Base-by-base conservation (phyloP, 768 basidiomycete genomes). In the Rhodotorula paludigena region DNA sequence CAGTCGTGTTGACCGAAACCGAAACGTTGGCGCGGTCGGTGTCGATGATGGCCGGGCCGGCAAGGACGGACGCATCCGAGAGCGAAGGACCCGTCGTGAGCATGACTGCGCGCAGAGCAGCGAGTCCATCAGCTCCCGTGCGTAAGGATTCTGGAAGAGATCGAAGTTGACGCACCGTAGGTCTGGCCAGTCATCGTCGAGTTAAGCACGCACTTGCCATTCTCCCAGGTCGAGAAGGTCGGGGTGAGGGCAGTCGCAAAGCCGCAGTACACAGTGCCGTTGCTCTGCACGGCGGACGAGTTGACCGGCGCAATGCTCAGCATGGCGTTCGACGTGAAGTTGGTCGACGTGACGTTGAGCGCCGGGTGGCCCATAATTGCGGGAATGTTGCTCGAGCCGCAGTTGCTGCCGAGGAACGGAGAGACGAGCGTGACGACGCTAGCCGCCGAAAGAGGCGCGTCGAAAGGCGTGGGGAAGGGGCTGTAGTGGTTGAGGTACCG, bases 361-460 rank as follows among this genome's bases (percentile, higher is more conserved):
- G 79, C 71, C 2, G 85, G 82, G 80, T 78, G 80, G 64, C 83
- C 81, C 30, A 81, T 28, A 82, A 20, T 81, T 76, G 30, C 38
- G 15, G 35, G 3, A 78, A 63, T 25, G 30, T 25, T 28, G 20
- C 35, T 23, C 21, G 0, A 8, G n/a, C 25, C 1, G 1, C 3
- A 12, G 25, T 53, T 33, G 23, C 0, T 30, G 20, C 10, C 0
- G 12, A 44, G n/a, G 16, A 44, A 36, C 23, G 47, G 12, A 21
- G 20, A 36, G 72, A 66, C 77, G 36, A 81, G 76, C 56, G 74
- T 77, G 68, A 77, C 85, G 75, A 87, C 85, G 74, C 85, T 83
- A 9, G 84, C 77, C 5, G 82, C 82, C 54, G 81, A 83, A 84
- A 85, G 87, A 1, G 85, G 81, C 30, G 82, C 80, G 36, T 78